These are phyloP conservation scores for Zygnema circumcarinatum DNA, from an alignment of 139 green algal species.

Conservation along the genomic window DNA sequence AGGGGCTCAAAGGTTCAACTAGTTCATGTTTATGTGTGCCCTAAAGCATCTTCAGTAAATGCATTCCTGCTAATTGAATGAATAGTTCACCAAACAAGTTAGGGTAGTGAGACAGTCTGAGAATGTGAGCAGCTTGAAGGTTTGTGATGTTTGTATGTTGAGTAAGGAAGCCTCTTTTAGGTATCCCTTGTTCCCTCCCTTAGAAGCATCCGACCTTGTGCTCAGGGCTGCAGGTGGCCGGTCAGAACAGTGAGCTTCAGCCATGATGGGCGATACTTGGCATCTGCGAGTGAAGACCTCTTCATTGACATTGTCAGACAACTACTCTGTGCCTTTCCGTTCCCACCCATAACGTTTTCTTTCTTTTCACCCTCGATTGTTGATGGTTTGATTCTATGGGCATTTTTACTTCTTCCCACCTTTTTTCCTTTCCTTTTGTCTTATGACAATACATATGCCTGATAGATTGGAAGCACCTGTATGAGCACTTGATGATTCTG, in stretches of 20 bases:
- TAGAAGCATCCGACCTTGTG: not conserved
- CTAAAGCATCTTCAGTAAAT: too few relatives aligned
- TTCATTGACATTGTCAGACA: constrained; percentile 58
- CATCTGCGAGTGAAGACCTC: constrained; percentile 49
- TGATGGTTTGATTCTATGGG: not conserved
- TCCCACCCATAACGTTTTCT: not conserved
- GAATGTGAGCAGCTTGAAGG: too few relatives aligned
- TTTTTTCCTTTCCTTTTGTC: not conserved
- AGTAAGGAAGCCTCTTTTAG: not conserved
- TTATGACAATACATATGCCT: not conserved
- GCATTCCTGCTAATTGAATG: too few relatives aligned
- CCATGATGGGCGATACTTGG: constrained; percentile 52
- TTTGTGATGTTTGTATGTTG: too few relatives aligned
- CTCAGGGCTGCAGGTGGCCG: constrained; percentile 20
- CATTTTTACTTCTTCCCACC: not conserved
- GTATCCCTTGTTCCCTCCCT: not conserved
- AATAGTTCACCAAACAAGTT: too few relatives aligned
- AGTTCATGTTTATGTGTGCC: too few relatives aligned
- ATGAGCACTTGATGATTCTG: not conserved
- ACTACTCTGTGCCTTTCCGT: not conserved
- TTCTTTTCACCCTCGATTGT: constrained; percentile 7
- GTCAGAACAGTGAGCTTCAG: constrained; percentile 57
- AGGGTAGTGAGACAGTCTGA: too few relatives aligned
- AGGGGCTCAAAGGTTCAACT: too few relatives aligned
- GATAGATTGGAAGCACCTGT: not conserved